Base-by-base conservation (phyloP, 208 protist genomes). In the Wallacemonas sp. region DNA sequence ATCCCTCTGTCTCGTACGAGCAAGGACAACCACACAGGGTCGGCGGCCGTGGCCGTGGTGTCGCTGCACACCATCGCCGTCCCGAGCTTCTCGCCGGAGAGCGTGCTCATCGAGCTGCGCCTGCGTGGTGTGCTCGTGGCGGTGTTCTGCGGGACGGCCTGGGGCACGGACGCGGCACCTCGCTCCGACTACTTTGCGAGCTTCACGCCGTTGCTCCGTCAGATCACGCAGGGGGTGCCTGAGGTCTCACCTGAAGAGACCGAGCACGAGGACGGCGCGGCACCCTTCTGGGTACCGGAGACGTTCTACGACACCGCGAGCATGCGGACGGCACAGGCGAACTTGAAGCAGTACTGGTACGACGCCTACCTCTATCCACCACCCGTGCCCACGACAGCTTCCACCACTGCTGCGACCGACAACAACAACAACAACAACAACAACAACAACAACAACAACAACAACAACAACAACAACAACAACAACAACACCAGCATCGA, bases 21-120 rank as follows among this genome's bases (percentile, higher is more conserved):
- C 2, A 29, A 5, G 25, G 29, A 16, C 38, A 64, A n/a, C 42
- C 4, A 3, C 14, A 38, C 39, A 48, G 18, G 11, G 54, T 48
- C 26, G 26, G 18, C 29, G 62, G 41, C 38, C 49, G 26, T 76
- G 48, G 16, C 62, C 8, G 49, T 52, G 14, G 32, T 92, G 29
- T 18, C 22, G 1, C 66, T 93, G 12, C 62, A 45, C 31, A 70
- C 75, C 16, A 57, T 86, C 14, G 71, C 82, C 12, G 39, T 87
- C 18, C 84, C 87, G 1, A 77, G 78, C 55, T 89, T 91, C 59
- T 93, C 87, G 22, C 81, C 74, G 2, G 87, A 93, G 69, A 86
- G 62, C 62, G 20, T 87, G 33, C 46, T 93, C 10, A 79, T 87
- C 3, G 87, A 93, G 71, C 59, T 94, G 39, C 74, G 63, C 32